Conservation (phyloP, 257 asterid genomes). For the Fraxinus pennsylvanica region DNA sequence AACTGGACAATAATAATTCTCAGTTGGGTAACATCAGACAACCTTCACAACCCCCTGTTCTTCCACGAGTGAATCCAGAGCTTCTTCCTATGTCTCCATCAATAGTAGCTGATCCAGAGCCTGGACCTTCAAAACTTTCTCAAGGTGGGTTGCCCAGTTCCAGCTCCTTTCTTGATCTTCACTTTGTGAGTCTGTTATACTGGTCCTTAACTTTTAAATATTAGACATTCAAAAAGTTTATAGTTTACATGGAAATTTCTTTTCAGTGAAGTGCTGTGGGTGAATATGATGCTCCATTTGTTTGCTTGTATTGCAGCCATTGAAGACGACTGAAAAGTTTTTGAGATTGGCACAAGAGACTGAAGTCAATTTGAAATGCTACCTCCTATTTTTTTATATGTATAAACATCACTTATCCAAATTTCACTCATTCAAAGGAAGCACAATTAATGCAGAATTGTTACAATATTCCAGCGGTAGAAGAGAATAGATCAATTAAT, state of each 20-base stretch:
- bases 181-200: slow-evolving; percentile 68
- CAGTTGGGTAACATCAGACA: slow-evolving; percentile 51
- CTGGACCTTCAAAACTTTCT: slow-evolving; percentile 73
- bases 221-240: not conserved
- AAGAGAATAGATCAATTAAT: too few species aligned
- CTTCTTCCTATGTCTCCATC: slow-evolving; percentile 71
- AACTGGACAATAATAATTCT: too few species aligned
- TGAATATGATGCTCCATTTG: not conserved
- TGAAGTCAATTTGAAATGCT: too few species aligned
- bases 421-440: too few species aligned
- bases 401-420: too few species aligned
- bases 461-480: too few species aligned
- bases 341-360: too few species aligned
- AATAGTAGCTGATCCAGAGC: slow-evolving; percentile 93
- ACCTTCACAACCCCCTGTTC: slow-evolving; percentile 95
- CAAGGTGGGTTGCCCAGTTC: slow-evolving; percentile 59
- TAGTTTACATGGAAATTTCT: slow-evolving; percentile 8
- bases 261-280: slow-evolving; percentile 19
- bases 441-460: too few species aligned
- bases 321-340: slow-evolving; percentile 37
- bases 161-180: slow-evolving; percentile 77
- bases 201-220: slow-evolving; percentile 18
- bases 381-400: too few species aligned
- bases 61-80: slow-evolving; percentile 74
- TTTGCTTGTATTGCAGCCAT: slow-evolving; percentile 57